Conservation (phyloP, 1,284 basidiomycete genomes). For the Anthracocystis panici-leucophaei region DNA sequence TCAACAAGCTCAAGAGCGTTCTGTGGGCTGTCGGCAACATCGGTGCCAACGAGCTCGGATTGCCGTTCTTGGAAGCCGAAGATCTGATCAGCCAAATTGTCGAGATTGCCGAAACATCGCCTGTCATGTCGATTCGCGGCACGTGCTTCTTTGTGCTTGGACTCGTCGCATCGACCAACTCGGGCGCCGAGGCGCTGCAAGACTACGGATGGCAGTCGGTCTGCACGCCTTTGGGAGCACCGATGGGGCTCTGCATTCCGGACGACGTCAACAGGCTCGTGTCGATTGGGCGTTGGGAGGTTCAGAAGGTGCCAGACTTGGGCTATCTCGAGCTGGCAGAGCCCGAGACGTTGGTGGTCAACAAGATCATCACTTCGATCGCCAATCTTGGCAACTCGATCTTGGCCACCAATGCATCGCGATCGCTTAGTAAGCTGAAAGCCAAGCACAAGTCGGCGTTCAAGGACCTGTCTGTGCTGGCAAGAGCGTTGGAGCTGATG, state of each 20-base stretch:
- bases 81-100: constrained; percentile 89
- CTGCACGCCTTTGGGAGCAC: constrained; percentile 84
- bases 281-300: constrained; percentile 83
- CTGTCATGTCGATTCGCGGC: constrained; percentile 89
- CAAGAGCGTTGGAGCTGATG: constrained; percentile 59
- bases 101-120: constrained; percentile 89
- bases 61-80: constrained; percentile 94
- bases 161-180: constrained; percentile 79
- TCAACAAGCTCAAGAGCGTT: constrained; percentile 91
- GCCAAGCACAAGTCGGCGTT: constrained; percentile 66
- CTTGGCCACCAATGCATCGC: constrained; percentile 75
- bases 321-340: constrained; percentile 42
- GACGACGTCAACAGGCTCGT: constrained; percentile 83
- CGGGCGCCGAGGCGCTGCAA: constrained; percentile 84
- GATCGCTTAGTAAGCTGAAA: constrained; percentile 72
- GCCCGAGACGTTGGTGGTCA: constrained; percentile 77
- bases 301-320: constrained; percentile 25
- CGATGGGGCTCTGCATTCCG: constrained; percentile 91
- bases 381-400: constrained; percentile 96
- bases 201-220: constrained; percentile 86
- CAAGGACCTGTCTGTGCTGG: constrained; percentile 50
- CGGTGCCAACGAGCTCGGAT: constrained; percentile 86
- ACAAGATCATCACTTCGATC: constrained; percentile 88
- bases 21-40: constrained; percentile 98
- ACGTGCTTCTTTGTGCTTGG: constrained; percentile 97